Conservation (phyloP, 23 red algal genomes). For the Cyanidiococcus yangmingshanensis region DNA sequence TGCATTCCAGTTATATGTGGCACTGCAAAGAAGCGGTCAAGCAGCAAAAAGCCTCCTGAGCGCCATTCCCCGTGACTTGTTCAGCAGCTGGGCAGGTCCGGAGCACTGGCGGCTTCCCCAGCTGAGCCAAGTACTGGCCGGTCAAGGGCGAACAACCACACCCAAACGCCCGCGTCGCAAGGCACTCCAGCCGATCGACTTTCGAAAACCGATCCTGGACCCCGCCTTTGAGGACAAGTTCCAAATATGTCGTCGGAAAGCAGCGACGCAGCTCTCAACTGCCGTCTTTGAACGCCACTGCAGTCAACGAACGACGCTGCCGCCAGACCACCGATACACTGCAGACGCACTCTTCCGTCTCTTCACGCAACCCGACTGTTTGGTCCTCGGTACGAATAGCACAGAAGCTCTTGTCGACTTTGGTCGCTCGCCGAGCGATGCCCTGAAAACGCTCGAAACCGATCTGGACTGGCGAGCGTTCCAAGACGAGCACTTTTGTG, state of each 20-base stretch:
- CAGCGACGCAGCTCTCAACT: slow-evolving; percentile 29
- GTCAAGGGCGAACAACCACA: slow-evolving; percentile 14
- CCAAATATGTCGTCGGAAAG: slow-evolving; percentile 30
- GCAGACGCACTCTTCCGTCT: slow-evolving; percentile 28
- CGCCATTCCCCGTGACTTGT: slow-evolving; percentile 42
- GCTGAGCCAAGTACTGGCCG: neutral
- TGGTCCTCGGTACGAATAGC: neutral
- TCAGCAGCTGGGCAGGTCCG: slow-evolving; percentile 54
- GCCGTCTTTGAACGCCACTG: slow-evolving; percentile 30
- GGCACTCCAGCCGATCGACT: slow-evolving; percentile 62
- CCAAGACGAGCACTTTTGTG: neutral
- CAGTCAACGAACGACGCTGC: slow-evolving; percentile 45
- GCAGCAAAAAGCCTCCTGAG: slow-evolving; percentile 34
- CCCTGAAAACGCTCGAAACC: slow-evolving; percentile 37
- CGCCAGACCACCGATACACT: slow-evolving; percentile 49
- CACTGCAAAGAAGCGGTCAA: slow-evolving; percentile 25
- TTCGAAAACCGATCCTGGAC: slow-evolving; percentile 26
- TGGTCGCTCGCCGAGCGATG: neutral
- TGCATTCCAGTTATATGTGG: neutral
- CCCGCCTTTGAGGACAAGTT: slow-evolving; percentile 67
- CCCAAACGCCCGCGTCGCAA: slow-evolving; percentile 37
- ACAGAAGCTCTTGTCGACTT: slow-evolving; percentile 3
- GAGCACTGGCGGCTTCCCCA: slow-evolving; percentile 44
- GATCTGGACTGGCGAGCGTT: slow-evolving; percentile 35
- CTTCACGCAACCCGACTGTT: slow-evolving; percentile 39